Base-by-base conservation (phyloP, 1,284 basidiomycete species). In the Thelephora terrestris region DNA sequence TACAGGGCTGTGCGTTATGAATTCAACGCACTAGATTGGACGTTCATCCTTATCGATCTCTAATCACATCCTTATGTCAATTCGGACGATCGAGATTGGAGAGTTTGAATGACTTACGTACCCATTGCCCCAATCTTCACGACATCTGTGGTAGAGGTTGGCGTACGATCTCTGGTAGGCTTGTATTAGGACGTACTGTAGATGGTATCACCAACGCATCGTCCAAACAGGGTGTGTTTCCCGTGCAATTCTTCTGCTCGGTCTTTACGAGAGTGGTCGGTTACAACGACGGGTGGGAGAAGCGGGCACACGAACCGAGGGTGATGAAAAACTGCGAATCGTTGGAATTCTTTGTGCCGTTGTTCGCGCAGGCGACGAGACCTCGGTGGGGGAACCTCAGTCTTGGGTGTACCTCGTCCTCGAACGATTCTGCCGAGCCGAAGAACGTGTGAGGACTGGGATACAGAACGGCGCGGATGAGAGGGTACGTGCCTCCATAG, bases 271-370 rank as follows among this genome's bases (percentile, higher is more conserved):
- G 18, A 46, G 45, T 39, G n/a, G 48, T 47, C 24, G 36, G 35
- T 37, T 27, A 29, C 14, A 45, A 37, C 2, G 2, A 7, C 39
- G 34, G 17, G 12, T 5, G 17, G 27, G 32, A 18, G 18, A 21
- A n/a, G 47, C 18, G 5, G 27, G 9, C 5, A 1, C 5, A 55
- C 68, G 36, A 51, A 89, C 88, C 85, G 0, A 95, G 77, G 0
- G 92, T 95, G 47, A 95, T 85, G 62, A 96, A 86, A 69, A 94
- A 96, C 60, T 93, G 90, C 0, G 85, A 89, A 49, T 88, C 87
- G 56, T 93, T 93, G 10, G 87, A 81, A 61, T 91, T 76, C 63
- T 89, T 85, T 43, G 74, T 74, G 14, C 91, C 90, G 50, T 81
- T 84, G 60, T 96, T 97, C 2, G 95, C 95, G 90, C 96, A 95